Percentiles rank a stretch among this genome's conserved stretches.
Conservation (phyloP, 495 filamentous ascomycete species). For the Rhypophila decipiens region DNA sequence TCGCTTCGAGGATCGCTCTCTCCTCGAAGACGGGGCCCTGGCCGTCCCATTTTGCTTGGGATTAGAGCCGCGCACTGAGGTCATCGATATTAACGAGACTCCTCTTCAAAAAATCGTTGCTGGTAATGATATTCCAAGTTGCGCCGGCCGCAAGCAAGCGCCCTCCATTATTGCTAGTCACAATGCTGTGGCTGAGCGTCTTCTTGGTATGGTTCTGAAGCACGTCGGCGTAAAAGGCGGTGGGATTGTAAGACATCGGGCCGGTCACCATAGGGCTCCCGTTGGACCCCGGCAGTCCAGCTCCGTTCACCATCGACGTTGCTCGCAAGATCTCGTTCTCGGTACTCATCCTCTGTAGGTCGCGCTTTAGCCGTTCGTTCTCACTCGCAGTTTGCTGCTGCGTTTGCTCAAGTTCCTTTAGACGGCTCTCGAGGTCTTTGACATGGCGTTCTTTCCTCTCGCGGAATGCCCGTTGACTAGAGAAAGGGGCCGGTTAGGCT, state of each 20-base stretch:
- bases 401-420: conserved; percentile 61
- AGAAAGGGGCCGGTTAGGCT: not conserved
- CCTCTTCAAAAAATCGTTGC: conserved; percentile 67
- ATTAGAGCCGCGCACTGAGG: conserved; percentile 69
- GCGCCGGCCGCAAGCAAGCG: conserved; percentile 70
- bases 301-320: conserved; percentile 33
- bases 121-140: conserved; percentile 90
- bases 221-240: conserved; percentile 58
- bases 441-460: conserved; percentile 94
- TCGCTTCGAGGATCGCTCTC: conserved; percentile 61
- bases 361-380: conserved; percentile 78
- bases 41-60: conserved; percentile 75
- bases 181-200: conserved; percentile 61
- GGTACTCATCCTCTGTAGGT: conserved; percentile 72
- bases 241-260: conserved; percentile 67
- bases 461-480: conserved; percentile 89
- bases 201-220: conserved; percentile 51
- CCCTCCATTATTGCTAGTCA: conserved; percentile 62
- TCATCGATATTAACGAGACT: conserved; percentile 79
- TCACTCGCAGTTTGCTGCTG: conserved; percentile 45
- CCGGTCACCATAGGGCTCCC: conserved; percentile 45
- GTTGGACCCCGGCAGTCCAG: conserved; percentile 17
- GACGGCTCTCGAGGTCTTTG: conserved; percentile 83
- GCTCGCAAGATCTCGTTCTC: conserved; percentile 93
- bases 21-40: conserved; percentile 91